phyloP scores from a whole-genome alignment of 164 flowering plant genomes.

The Magnolia changhungtana region DNA sequence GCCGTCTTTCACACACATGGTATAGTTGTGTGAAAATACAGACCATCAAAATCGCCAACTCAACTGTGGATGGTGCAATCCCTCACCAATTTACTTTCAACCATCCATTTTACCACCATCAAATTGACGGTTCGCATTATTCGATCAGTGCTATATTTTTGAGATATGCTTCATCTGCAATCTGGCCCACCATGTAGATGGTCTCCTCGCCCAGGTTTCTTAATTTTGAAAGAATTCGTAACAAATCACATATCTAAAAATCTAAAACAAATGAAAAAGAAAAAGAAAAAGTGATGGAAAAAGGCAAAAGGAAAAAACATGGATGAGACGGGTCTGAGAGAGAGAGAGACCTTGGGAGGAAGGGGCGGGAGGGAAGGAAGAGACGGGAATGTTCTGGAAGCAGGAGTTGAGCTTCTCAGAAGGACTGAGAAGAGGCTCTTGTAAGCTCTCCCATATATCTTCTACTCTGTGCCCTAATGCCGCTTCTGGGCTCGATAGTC shows the following conservation, averaged over 20 bases:
- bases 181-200: background rate
- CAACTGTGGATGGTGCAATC: too few relatives aligned
- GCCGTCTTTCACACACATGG: too few relatives aligned
- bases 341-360: conserved; percentile 45
- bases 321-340: too few relatives aligned
- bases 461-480: conserved; percentile 74
- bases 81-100: too few relatives aligned
- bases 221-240: background rate
- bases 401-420: conserved; percentile 97
- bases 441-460: conserved; percentile 75
- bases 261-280: background rate
- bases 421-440: conserved; percentile 74
- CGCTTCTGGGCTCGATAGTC: conserved; percentile 73
- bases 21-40: too few relatives aligned
- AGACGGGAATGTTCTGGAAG: conserved; percentile 83
- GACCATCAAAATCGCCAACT: too few relatives aligned
- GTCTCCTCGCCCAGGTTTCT: background rate
- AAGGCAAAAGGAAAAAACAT: background rate
- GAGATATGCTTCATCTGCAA: too few relatives aligned
- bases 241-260: background rate
- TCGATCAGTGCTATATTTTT: too few relatives aligned
- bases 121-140: too few relatives aligned
- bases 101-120: too few relatives aligned
- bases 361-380: conserved; percentile 75
- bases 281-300: background rate